Base-by-base conservation (phyloP, 228 moss, liverwort and hornwort genomes). In the Sphagnum fallax region DNA sequence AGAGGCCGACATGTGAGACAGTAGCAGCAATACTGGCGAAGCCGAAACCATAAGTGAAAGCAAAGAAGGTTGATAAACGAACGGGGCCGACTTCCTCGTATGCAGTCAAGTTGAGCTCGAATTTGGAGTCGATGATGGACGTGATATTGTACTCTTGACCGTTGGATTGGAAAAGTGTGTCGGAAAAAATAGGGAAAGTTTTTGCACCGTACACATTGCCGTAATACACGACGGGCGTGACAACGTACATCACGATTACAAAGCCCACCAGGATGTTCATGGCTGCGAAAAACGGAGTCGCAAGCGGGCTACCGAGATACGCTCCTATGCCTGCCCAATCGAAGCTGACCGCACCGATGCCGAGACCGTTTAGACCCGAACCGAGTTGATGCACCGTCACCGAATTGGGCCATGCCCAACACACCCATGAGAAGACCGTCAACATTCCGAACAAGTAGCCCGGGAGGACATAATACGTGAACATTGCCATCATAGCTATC, bases 321-420 rank as follows among this genome's bases (percentile, higher is more conserved):
- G 90, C 81, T 4, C 88, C 75, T 51, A 88, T 78, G 13, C 75
- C 83, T 32, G 88, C 81, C 86, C 88, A 90, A 63, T 91, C 89
- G 16, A 94, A 66, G 75, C 86, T 84, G 75, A 91, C 61, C 0
- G 89, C 77, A n/a, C 90, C 91, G 10, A 91, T 50, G 12, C 86
- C 91, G 4, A 94, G 64, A 10, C 94, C 91, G 5, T 66, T 16
- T 16, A 83, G 70, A 50, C 91, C 90, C 6, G 94, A 90, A 6
- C 91, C 94, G 18, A 90, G 49, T 71, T 94, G 94, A 47, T 91
- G 86, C 4, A 84, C 91, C 9, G 75, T 78, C 65, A 94, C 86
- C 6, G 91, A 91, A 8, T 66, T 47, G 0, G 89, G 91, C 84
- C 77, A 81, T 5, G 82, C 52, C 84, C 86, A 76, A 69, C 91